Percentiles rank a stretch among this genome's conserved stretches.
phyloP scores from a whole-genome alignment of 2,329 filamentous ascomycete species.

The Fusarium irregulare region DNA sequence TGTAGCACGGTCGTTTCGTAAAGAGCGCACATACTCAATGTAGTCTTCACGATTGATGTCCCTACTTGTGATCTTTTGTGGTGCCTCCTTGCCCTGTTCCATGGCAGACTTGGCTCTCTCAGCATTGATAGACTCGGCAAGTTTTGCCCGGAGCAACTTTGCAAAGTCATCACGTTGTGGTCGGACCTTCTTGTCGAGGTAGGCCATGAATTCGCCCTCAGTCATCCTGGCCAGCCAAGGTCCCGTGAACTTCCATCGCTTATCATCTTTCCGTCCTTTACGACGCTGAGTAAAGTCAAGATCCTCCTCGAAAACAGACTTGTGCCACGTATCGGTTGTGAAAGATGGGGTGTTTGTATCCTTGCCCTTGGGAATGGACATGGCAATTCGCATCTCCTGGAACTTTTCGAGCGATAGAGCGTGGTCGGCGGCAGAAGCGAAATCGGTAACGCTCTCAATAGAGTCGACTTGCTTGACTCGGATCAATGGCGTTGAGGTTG shows the following conservation, averaged over 20 bases:
- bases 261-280: constrained; percentile 54
- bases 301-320: constrained; percentile 70
- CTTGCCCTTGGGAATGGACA: constrained; percentile 64
- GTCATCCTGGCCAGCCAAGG: constrained; percentile 74
- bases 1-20: constrained; percentile 63
- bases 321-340: constrained; percentile 47
- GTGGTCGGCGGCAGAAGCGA: constrained; percentile 84
- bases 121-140: constrained; percentile 60
- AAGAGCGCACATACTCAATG: constrained; percentile 61
- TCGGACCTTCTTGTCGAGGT: constrained; percentile 65
- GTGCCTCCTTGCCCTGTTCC: constrained; percentile 52
- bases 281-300: constrained; percentile 63
- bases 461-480: constrained; percentile 84
- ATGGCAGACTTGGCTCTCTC: constrained; percentile 52
- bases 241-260: constrained; percentile 74
- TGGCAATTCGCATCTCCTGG: constrained; percentile 80
- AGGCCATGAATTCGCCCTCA: constrained; percentile 69
- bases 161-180: constrained; percentile 66
- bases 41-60: constrained; percentile 65
- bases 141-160: constrained; percentile 61
- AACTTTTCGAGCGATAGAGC: constrained; percentile 85
- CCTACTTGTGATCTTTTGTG: constrained; percentile 43
- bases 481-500: constrained; percentile 78
- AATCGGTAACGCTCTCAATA: constrained; percentile 89
- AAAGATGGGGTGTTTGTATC: constrained; percentile 34